Percentiles rank a stretch among this genome's conserved stretches.
These are phyloP conservation scores for Mesotaenium endlicherianum DNA, from an alignment of 139 green algal genomes.

Conservation along the genomic window DNA sequence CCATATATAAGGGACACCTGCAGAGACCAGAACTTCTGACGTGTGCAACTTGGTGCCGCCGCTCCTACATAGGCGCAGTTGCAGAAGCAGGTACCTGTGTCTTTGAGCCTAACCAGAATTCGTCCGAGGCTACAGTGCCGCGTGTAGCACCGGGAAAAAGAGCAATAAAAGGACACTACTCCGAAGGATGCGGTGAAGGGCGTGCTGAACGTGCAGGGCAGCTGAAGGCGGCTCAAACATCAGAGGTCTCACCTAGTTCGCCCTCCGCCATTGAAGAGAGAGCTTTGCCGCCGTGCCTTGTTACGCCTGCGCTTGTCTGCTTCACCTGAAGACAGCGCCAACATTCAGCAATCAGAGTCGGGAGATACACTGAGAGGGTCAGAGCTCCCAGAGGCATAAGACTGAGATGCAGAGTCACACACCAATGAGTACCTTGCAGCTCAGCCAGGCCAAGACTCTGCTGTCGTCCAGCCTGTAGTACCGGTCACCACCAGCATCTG, in stretches of 20 bases:
- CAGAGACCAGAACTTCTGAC: too few species aligned
- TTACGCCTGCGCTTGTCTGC: neutral
- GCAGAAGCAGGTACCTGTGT: too few species aligned
- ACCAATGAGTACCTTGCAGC: conserved; percentile 26
- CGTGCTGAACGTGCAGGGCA: too few species aligned
- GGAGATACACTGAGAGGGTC: neutral
- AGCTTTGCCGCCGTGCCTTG: neutral
- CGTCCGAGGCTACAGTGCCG: too few species aligned
- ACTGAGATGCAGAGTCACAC: neutral
- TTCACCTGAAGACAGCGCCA: neutral
- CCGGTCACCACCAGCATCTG: neutral
- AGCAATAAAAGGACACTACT: too few species aligned
- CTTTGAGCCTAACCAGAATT: too few species aligned
- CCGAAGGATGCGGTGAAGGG: too few species aligned
- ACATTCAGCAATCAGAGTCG: neutral
- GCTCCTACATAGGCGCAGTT: too few species aligned
- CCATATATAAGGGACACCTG: too few species aligned
- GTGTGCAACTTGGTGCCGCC: too few species aligned
- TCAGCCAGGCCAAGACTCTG: conserved; percentile 7
- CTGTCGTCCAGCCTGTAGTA: conserved; percentile 29
- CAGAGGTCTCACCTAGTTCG: neutral
- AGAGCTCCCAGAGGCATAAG: neutral
- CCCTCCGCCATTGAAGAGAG: neutral
- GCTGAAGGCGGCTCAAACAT: too few species aligned
- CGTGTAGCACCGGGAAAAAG: too few species aligned